phyloP scores from a whole-genome alignment of 2,329 filamentous ascomycete species.

The Colletotrichum cereale region DNA sequence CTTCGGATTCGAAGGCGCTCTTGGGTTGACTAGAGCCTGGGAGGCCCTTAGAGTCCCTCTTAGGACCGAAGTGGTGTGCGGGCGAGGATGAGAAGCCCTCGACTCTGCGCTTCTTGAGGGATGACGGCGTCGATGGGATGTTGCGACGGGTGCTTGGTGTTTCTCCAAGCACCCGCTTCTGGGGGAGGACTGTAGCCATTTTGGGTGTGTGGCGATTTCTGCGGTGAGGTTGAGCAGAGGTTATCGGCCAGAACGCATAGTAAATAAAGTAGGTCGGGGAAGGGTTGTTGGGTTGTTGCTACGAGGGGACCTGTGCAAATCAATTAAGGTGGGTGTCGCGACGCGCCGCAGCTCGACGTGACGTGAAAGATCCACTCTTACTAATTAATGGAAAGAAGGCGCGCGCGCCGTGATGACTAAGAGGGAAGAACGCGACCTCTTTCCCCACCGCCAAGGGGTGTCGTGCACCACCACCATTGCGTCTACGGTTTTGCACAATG shows the following conservation, averaged over 20 bases:
- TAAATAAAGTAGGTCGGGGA: conserved; percentile 4
- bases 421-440: background rate
- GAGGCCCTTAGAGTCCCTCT: conserved; percentile 72
- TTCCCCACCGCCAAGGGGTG: background rate
- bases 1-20: conserved; percentile 92
- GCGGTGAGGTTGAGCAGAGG: background rate
- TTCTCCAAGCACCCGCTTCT: conserved; percentile 81
- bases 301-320: conserved; percentile 28
- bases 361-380: conserved; percentile 52
- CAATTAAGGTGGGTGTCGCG: conserved; percentile 34
- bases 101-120: conserved; percentile 87
- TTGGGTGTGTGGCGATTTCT: conserved; percentile 29
- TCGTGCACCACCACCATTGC: background rate
- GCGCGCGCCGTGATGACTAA: conserved; percentile 32
- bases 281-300: conserved; percentile 33
- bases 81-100: conserved; percentile 71
- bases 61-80: conserved; percentile 70
- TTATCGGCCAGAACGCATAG: conserved; percentile 29
- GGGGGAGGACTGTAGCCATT: conserved; percentile 69
- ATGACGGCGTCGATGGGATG: conserved; percentile 65
- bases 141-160: conserved; percentile 74
- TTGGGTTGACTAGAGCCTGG: conserved; percentile 83
- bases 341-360: conserved; percentile 48
- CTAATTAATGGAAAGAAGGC: conserved; percentile 23
- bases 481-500: background rate